Base-by-base conservation (phyloP, 208 protist genomes). In the Acanthamoeba castellanii region DNA sequence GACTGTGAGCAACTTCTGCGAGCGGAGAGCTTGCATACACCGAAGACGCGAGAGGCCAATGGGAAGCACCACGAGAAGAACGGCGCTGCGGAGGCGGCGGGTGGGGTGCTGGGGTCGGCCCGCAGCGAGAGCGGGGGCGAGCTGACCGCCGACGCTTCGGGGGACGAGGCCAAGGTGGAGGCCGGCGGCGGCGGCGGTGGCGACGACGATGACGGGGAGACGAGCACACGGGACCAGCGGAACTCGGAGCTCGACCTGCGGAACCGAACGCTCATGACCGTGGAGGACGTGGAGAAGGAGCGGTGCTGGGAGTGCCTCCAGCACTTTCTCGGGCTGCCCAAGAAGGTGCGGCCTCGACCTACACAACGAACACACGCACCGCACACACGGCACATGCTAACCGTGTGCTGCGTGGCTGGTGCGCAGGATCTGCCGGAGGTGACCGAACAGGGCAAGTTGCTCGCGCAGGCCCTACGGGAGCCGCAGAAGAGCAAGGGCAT, bases 1-100 rank as follows among this genome's bases (percentile, higher is more conserved):
- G 74, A 84, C 27, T 84, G 74, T n/a, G 74, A 84, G 45, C 42
- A 55, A n/a, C 74, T 84, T 27, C 74, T 84, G 74, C 34, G 34
- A 11, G 16, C 34, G 22, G 74, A 84, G 74, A 74, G 30, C 66
- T 42, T 66, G 59, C 27, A 66, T 4, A 34, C 37, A 47, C 68
- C 68, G n/a, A 50, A 22, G 13, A 42, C 32, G 34, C 34, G 34
- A 84, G 74, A 84, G 74, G 42, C 74, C 74, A 84, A 84, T 13
- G 74, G 74, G 9, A 27, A n/a, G 42, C 74, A 52, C 14, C 34
- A 84, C 74, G 25, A 84, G 18, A 52, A 27, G 45, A 37, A 32
- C 42, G 32, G 45, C 42, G 74, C 37, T 9, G 22, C 0, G 20
- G 11, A 16, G 74, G 25, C 11, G 30, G 32, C 18, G 25, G 37